phyloP scores from a whole-genome alignment of 176 grass and related monocot genomes.

The Bromus sterilis region DNA sequence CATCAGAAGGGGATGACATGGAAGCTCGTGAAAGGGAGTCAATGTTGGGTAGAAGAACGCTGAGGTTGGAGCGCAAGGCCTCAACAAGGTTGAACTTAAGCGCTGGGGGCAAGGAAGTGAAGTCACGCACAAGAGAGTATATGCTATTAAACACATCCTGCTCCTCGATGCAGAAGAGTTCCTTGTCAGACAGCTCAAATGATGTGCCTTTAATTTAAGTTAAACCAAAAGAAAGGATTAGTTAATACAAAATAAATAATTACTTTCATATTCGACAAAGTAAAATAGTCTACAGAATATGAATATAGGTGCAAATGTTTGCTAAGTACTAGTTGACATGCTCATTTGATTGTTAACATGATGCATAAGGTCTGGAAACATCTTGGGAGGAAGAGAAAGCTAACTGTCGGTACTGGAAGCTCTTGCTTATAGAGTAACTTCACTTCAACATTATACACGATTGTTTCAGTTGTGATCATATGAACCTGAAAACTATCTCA shows the following conservation, averaged over 20 bases:
- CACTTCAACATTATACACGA: not conserved
- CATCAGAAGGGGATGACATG: conserved; percentile 44
- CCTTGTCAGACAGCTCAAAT: conserved; percentile 88
- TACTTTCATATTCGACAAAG: not conserved
- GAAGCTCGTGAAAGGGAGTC: conserved; percentile 69
- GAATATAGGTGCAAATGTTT: not conserved
- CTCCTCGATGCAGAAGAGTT: conserved; percentile 93
- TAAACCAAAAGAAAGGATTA: conserved; percentile 13
- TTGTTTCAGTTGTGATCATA: not conserved
- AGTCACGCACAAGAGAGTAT: conserved; percentile 78
- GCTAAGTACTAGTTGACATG: not conserved
- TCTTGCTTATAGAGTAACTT: not conserved
- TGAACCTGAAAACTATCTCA: not conserved
- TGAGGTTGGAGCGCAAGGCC: conserved; percentile 90
- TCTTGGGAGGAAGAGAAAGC: not conserved
- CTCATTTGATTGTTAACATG: not conserved
- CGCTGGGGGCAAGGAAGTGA: conserved; percentile 48
- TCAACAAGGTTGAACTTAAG: conserved; percentile 92
- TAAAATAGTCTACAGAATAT: not conserved
- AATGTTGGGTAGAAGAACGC: conserved; percentile 82
- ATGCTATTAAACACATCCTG: conserved; percentile 78
- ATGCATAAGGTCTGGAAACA: not conserved
- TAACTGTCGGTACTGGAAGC: not conserved
- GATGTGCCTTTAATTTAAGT: conserved; percentile 48
- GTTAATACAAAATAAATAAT: not conserved